A percentile compares a stretch with the other conserved stretches of the same genome.
phyloP scores from a whole-genome alignment of 129 eudicot genomes.

The Flaveria trinervia region DNA sequence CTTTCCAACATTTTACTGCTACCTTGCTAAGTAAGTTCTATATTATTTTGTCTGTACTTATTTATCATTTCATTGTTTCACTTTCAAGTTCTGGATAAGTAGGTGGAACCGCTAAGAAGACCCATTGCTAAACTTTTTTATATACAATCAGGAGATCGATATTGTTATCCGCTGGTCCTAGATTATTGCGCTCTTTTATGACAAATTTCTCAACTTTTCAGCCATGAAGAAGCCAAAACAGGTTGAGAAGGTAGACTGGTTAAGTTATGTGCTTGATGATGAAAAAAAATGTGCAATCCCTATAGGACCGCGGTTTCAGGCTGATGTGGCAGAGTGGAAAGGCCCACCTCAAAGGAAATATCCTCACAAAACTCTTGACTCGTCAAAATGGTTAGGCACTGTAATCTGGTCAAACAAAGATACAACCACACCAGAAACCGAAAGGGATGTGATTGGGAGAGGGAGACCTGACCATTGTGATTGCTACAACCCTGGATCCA shows the following conservation, averaged over 20 bases:
- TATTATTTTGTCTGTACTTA: constrained; percentile 16
- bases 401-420: constrained; percentile 52
- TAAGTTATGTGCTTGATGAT: constrained; percentile 14
- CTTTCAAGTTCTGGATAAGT: constrained; percentile 10
- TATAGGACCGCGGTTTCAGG: constrained; percentile 43
- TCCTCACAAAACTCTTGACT: constrained; percentile 21
- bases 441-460: constrained; percentile 46
- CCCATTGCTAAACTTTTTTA: not conserved
- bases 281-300: not conserved
- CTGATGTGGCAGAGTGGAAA: constrained; percentile 53
- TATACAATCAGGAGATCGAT: constrained; percentile 10
- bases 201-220: constrained; percentile 1
- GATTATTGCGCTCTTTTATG: not conserved
- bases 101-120: constrained; percentile 6
- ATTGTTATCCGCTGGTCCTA: constrained; percentile 10
- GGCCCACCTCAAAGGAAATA: constrained; percentile 35
- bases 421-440: constrained; percentile 24
- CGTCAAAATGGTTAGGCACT: constrained; percentile 66
- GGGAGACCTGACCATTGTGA: constrained; percentile 55
- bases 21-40: not conserved
- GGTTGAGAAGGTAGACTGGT: constrained; percentile 26
- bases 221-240: constrained; percentile 34
- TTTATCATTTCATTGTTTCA: not conserved
- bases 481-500: constrained; percentile 50
- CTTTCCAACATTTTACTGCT: constrained; percentile 11